Base-by-base conservation (phyloP, 805 yeast genomes). In the Starmerella davenportii region DNA sequence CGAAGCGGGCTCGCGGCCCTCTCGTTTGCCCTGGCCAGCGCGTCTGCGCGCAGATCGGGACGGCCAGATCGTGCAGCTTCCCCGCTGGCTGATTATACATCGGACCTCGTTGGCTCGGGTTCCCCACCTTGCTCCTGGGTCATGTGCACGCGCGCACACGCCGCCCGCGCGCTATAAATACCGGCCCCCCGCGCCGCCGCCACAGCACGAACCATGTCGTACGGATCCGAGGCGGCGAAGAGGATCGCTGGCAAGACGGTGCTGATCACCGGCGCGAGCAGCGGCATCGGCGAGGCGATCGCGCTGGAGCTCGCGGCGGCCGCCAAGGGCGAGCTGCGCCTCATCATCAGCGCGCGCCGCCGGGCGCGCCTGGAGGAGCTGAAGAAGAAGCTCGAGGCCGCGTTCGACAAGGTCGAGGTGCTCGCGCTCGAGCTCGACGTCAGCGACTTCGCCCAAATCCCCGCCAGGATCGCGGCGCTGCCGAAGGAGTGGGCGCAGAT, bases 231-330 rank as follows among this genome's bases (percentile, higher is more conserved):
- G 53, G 90, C 93, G 38, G 79, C 85, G 31, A 75, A 76, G 55
- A 70, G 95, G 56, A 65, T 87, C 24, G 73, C 78, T 18, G 79
- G 79, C 36, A 85, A 87, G 55, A 72, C 75, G 16, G 68, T 81
- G 24, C 68, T 87, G 31, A 77, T 87, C 51, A 81, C 96, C n/a
- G 96, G 96, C 44, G 96, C 95, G 5, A 80, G 94, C 20, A 74
- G 94, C 13, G 96, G 96, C 40, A 87, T 87, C 51, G 98, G 96
- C 11, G 73, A 72, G 48, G 90, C 93, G 38, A 84, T 95, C 8
- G 96, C 95, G 14, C 59, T 67, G 35, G 93, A 85, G 55, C 74
- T 81, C 48, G 90, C 94, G 32, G 73, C 64, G 17, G 80, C 82
- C 14, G 65, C 87, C 19, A 64, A 70, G 35, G 93, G 93, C 25